Evolutionary conservation across 768 basidiomycete genomes (phyloP), one percentile per base, ranked within the genome.

Genomic region (Termitomyces sp.): DNA sequence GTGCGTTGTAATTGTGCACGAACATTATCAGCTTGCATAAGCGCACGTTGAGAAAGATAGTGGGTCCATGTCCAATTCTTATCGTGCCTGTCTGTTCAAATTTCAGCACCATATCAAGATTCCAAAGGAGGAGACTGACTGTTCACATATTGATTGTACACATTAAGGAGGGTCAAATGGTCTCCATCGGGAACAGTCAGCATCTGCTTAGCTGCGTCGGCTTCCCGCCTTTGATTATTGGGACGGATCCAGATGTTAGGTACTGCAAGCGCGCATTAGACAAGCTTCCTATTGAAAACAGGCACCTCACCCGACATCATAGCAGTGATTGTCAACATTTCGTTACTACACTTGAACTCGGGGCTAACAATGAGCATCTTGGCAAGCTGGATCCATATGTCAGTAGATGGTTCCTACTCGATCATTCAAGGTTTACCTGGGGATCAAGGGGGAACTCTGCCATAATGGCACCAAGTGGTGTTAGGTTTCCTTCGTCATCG

Each of bases 381-480:
- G 28, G 97, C 86, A 66, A 98, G 80, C 87, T 93, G 58, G 30
- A 50, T 28, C 50, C 41, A 20, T 20, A 33, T 32, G 20, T 63
- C 54, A 14, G 52, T 40, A 30, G 33, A 26, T 26, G 20, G 28
- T 36, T 35, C 3, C 10, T 6, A 6, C 36, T 49, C 0, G 10
- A 18, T 23, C 48, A 51, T 12, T 13, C 44, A 38, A n/a, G 60
- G 9, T 79, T 41, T 64, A 90, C 91, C 79, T 95, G 95, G 43
- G 96, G 97, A 71, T 98, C 97, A n/a, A 99, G 81, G 13, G 96
- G 97, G 79, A 98, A 98, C 66, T 98, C 94, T 0, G 97, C 96
- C 96, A 98, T 98, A 61, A 93, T 88, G 40, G 75, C 78, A 4
- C 97, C 97, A 8, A 98, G 76, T 0, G 86, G 73, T 0, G 97